Evolutionary conservation across 805 yeast genomes (phyloP).

Genomic region (Allodekkera sacchari): DNA sequence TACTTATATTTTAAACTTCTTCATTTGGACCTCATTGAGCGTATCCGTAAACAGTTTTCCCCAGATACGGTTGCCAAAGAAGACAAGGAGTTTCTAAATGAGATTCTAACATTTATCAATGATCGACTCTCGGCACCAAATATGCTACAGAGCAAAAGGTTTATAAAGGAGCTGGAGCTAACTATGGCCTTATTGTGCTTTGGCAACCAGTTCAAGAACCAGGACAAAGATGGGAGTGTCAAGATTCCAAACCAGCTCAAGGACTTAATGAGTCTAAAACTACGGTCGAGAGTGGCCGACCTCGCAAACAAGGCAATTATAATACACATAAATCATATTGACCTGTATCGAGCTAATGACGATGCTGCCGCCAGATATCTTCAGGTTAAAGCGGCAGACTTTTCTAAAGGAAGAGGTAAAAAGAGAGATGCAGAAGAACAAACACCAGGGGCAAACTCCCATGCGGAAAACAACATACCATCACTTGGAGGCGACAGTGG

Average conservation of each 20-base stretch:
- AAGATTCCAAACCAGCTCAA: conserved; percentile 49
- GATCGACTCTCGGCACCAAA: conserved; percentile 32
- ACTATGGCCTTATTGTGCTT: conserved; percentile 75
- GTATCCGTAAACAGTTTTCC: conserved; percentile 50
- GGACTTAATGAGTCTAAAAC: conserved; percentile 46
- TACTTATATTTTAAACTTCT: conserved; percentile 64
- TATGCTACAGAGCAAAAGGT: conserved; percentile 34
- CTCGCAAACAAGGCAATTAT: conserved; percentile 63
- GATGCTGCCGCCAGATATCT: conserved; percentile 17
- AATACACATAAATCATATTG: conserved; percentile 18
- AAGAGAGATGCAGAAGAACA: neutral
- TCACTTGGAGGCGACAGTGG: conserved; percentile 1
- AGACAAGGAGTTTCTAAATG: conserved; percentile 36
- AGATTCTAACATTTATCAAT: conserved; percentile 50
- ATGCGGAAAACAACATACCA: conserved; percentile 1
- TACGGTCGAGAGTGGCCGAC: conserved; percentile 59
- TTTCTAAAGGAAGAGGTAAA: conserved; percentile 3
- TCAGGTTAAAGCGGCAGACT: conserved; percentile 10
- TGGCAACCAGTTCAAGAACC: conserved; percentile 22
- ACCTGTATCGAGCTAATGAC: conserved; percentile 5
- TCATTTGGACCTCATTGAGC: conserved; percentile 69
- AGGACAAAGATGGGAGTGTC: conserved; percentile 16
- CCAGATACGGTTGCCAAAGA: conserved; percentile 6
- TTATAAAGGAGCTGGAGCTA: conserved; percentile 66
- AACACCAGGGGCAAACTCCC: neutral